A percentile compares a stretch with the other conserved stretches of the same genome.
Conservation (phyloP, 2,329 filamentous ascomycete genomes). For the Stemphylium lycopersici region DNA sequence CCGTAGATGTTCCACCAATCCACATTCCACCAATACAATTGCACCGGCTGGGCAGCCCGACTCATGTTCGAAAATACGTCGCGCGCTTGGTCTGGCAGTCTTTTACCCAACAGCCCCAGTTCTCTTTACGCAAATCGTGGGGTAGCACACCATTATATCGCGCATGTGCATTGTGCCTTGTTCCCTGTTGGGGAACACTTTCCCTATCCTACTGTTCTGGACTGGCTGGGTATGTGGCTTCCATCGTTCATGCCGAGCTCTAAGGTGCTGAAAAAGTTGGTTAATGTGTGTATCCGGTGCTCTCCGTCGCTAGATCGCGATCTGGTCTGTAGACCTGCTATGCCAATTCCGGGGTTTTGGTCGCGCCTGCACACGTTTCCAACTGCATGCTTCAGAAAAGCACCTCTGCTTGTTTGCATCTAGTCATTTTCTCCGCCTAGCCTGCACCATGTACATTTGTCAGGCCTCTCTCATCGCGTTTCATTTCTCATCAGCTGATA, state of each 20-base stretch:
- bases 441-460: too few species aligned
- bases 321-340: neutral
- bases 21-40: neutral
- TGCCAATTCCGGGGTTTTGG: too few species aligned
- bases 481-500: too few species aligned
- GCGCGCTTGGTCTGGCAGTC: conserved; percentile 12
- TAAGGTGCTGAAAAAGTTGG: neutral
- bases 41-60: conserved; percentile 1
- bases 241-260: neutral
- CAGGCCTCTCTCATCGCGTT: too few species aligned
- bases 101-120: conserved; percentile 15
- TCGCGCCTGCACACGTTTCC: too few species aligned
- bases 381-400: too few species aligned
- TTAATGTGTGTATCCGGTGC: conserved; percentile 9
- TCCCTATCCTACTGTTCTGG: conserved; percentile 12
- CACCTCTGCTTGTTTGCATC: too few species aligned
- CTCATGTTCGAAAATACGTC: neutral
- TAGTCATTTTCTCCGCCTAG: too few species aligned
- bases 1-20: conserved; percentile 15
- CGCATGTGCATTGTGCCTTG: conserved; percentile 1
- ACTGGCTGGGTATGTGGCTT: neutral
- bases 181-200: neutral
- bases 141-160: conserved; percentile 20
- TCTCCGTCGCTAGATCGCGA: conserved; percentile 7
- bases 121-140: conserved; percentile 28